Evolutionary conservation across 345 rosid species (phyloP), one percentile per base, ranked within the genome.

Genomic region (Turritis glabra): DNA sequence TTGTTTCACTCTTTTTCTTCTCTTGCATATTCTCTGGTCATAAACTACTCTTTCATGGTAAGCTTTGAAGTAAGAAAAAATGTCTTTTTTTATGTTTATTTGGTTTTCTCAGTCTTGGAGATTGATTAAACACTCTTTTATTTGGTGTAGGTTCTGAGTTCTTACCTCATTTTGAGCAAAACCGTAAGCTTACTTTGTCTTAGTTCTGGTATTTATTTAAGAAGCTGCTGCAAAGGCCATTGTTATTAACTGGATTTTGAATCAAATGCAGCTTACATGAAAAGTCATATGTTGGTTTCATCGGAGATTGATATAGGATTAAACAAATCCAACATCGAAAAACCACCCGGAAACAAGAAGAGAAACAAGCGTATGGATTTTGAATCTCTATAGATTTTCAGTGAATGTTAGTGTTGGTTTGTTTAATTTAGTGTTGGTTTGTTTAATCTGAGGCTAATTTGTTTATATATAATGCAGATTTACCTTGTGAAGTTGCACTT

Each of bases 401-500:
- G 3, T 52, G 17, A 56, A 12, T 44, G 44, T 2, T 63, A 15
- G 32, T 65, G 48, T 67, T 78, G 19, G 51, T 29, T 66, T 56
- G 5, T 40, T 27, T 33, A 47, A n/a, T n/a, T 2, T 63, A 15
- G 32, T 65, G 48, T 67, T 78, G 19, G 51, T 29, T 66, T 56
- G 5, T 40, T 27, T 37, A 1, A 51, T 32, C 52, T 11, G 14
- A 41, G 63, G 63, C 57, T 64, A 12, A 18, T 1, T 8, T 60
- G 19, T 29, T 50, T 30, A 9, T 22, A 0, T 15, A 3, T 52
- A 7, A 30, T 75, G 74, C 86, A 94, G 95, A 94, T 85, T 72
- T 77, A 50, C 91, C 96, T 53, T 91, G 98, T 23, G 87, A 81
- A 70, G 82, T 91, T 61, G 59, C 69, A 63, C 69, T 91, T 69